Base-by-base conservation (phyloP, 345 rosid genomes). In the Hibiscus syriacus region DNA sequence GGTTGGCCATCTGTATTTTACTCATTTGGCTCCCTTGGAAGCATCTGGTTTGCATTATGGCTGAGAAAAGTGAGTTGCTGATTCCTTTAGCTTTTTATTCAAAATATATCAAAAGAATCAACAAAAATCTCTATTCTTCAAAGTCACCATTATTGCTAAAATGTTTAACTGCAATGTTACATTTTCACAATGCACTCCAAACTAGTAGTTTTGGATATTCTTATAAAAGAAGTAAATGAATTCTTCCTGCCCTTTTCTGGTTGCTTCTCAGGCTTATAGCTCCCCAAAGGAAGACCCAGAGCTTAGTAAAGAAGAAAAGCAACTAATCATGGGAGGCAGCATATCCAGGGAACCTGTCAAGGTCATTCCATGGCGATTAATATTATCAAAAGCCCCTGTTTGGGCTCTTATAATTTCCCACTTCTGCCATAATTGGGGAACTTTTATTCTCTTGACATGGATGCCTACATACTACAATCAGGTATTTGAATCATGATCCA, bases 381-480 rank as follows among this genome's bases (percentile, higher is more conserved):
- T 93, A 70, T 72, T 93, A 66, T 93, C 98, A 30, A 93, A 93
- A 77, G 84, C 97, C 27, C 90, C 98, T 55, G 98, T 93, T 62
- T 93, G 98, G 98, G 98, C 98, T 71, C 92, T 90, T 62, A 93
- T 90, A 64, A 74, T 90, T 72, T 93, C 96, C 5, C 98, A 93
- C 77, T 93, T 93, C 81, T 93, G 98, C 77, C 98, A 93, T 73
- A 93, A 93, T 57, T 93, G 98, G 98, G 98, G 98, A 73, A 90
- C 98, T 5, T 93, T 93, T 76, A 90, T 93, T 77, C 86, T 93
- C 66, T 76, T 90, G 71, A 93, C 98, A 27, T 93, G 98, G 98
- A 93, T 93, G 98, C 98, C 98, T 11, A 93, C 97, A 20, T 90
- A 93, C 80, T 93, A 93, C 84, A 93, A 87, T 81, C 98, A 93